These are phyloP conservation scores for Austroboletus eburneus DNA, from an alignment of 768 basidiomycete species.

Conservation along the genomic window DNA sequence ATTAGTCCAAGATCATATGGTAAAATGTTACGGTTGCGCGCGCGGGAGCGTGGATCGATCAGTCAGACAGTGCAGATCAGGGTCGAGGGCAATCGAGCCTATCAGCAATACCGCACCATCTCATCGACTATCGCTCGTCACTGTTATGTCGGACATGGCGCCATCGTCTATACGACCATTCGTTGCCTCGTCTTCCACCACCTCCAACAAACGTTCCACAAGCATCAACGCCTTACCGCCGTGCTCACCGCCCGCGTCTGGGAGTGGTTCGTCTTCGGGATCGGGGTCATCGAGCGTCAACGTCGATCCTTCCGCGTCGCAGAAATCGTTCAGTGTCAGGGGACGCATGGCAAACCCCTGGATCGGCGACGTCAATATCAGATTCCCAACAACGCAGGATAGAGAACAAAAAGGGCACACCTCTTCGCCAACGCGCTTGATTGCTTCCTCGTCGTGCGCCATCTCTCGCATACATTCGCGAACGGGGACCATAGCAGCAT, in stretches of 20 bases:
- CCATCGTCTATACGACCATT: no score
- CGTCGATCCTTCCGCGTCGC: constrained; percentile 35
- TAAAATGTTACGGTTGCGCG: no score
- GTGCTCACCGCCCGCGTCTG: neutral
- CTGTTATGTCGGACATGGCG: no score
- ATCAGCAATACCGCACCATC: no score
- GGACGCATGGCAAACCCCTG: constrained; percentile 80
- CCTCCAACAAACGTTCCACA: no score
- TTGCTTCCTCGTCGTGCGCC: constrained; percentile 45
- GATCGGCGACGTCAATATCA: neutral
- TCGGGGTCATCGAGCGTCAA: constrained; percentile 23
- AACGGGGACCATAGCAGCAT: constrained; percentile 90
- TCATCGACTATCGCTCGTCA: no score
- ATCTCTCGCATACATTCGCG: constrained; percentile 71
- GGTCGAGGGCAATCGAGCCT: no score
- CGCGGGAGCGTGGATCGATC: no score
- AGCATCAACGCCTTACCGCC: neutral
- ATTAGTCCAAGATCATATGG: no score
- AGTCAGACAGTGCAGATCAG: no score
- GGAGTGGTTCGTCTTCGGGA: constrained; percentile 26
- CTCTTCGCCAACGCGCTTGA: constrained; percentile 32
- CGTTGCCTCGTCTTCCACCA: neutral
- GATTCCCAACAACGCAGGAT: neutral
- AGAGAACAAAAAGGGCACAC: constrained; percentile 24
- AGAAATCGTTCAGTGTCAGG: constrained; percentile 67